Evolutionary conservation across 2,329 filamentous ascomycete genomes (phyloP).

Genomic region (Aspergillus latus): DNA sequence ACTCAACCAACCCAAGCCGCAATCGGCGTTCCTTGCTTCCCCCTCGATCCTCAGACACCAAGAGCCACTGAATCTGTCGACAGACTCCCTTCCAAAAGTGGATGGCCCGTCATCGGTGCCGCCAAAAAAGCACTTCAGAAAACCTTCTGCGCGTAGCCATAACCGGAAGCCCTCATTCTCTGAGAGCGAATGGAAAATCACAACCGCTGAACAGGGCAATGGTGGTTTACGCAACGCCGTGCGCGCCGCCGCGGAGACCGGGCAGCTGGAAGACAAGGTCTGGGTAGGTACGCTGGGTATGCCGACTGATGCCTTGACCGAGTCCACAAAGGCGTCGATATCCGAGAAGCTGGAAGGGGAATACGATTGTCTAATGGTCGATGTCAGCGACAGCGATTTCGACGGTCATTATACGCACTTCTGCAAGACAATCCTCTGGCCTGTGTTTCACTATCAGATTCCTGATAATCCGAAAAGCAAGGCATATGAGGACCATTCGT

Average conservation of each 20-base stretch:
- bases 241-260: conserved; percentile 70
- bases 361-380: conserved; percentile 79
- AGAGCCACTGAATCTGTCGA: conserved; percentile 35
- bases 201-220: conserved; percentile 86
- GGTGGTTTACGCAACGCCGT: conserved; percentile 88
- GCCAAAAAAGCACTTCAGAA: conserved; percentile 13
- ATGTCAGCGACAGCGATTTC: conserved; percentile 85
- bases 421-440: conserved; percentile 97
- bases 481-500: conserved; percentile 94
- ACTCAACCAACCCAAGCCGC: conserved; percentile 75
- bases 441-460: conserved; percentile 97
- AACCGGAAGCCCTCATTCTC: conserved; percentile 69
- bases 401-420: conserved; percentile 94
- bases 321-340: conserved; percentile 76
- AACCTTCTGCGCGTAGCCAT: conserved; percentile 36
- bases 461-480: conserved; percentile 98
- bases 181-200: conserved; percentile 77
- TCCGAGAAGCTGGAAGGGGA: conserved; percentile 77
- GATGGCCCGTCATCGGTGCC: conserved; percentile 13
- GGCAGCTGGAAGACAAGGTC: conserved; percentile 70
- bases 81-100: conserved; percentile 24
- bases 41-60: conserved; percentile 71
- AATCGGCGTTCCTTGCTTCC: conserved; percentile 71
- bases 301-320: conserved; percentile 81
- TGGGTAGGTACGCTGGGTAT: conserved; percentile 93